Conservation (phyloP, 169 alveolate species). For the Cytauxzoon felis region DNA sequence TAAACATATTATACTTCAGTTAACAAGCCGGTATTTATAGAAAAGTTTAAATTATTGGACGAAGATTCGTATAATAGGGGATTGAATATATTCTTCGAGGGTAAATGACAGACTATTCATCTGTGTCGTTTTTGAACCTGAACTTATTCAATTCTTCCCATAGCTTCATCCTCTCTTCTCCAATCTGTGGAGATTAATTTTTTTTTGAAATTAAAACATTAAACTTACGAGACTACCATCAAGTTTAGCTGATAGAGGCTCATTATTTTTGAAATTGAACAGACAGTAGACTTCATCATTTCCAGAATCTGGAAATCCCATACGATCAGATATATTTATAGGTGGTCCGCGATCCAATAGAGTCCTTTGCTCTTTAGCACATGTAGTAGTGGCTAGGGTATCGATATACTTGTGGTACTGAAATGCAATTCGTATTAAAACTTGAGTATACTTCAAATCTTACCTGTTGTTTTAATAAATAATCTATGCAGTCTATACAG, state of each 20-base stretch:
- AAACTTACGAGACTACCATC: constrained; percentile 60
- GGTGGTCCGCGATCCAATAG: constrained; percentile 65
- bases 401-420: constrained; percentile 47
- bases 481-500: constrained; percentile 48
- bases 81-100: constrained; percentile 49
- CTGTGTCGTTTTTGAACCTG: constrained; percentile 36
- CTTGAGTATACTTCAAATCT: background rate
- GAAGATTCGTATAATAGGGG: constrained; percentile 17
- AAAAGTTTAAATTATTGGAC: constrained; percentile 33
- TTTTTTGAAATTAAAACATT: background rate
- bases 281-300: constrained; percentile 44
- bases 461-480: constrained; percentile 45
- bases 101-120: constrained; percentile 13
- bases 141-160: constrained; percentile 56
- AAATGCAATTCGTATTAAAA: too few species aligned
- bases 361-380: constrained; percentile 64
- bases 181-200: constrained; percentile 9
- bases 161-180: constrained; percentile 48
- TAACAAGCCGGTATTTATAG: constrained; percentile 27
- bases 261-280: constrained; percentile 12
- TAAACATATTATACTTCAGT: background rate
- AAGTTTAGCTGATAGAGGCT: constrained; percentile 36
- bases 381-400: constrained; percentile 31
- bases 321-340: constrained; percentile 39
- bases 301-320: constrained; percentile 53